A percentile compares a stretch with the other conserved stretches of the same genome.
These are phyloP conservation scores for Sporothrix mexicana DNA, from an alignment of 2,329 filamentous ascomycete genomes.

Conservation along the genomic window DNA sequence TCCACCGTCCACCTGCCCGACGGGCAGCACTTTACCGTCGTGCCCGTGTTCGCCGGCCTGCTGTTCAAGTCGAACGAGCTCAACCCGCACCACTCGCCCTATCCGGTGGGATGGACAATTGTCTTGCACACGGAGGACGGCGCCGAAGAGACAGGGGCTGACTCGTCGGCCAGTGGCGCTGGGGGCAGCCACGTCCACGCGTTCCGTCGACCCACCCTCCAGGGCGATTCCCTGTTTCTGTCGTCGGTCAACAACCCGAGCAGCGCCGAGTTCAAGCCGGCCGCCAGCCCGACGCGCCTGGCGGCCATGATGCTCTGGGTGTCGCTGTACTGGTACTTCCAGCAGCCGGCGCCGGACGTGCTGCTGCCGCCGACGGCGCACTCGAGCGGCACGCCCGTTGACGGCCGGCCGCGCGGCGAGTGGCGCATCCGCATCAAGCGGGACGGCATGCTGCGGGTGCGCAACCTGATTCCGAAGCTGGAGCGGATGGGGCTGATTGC, in stretches of 20 bases:
- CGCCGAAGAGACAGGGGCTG: not conserved
- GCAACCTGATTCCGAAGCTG: slow-evolving; percentile 84
- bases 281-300: slow-evolving; percentile 81
- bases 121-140: slow-evolving; percentile 74
- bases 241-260: slow-evolving; percentile 88
- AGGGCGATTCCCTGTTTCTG: slow-evolving; percentile 84
- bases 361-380: slow-evolving; percentile 61
- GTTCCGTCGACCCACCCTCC: slow-evolving; percentile 77
- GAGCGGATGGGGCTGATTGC: slow-evolving; percentile 90
- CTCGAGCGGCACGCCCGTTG: slow-evolving; percentile 68
- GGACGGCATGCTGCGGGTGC: slow-evolving; percentile 85
- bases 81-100: slow-evolving; percentile 69
- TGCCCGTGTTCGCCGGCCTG: slow-evolving; percentile 87
- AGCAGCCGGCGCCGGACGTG: slow-evolving; percentile 75
- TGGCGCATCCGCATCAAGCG: slow-evolving; percentile 85
- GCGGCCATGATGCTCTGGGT: slow-evolving; percentile 98
- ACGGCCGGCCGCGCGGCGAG: slow-evolving; percentile 78
- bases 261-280: slow-evolving; percentile 77
- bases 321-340: slow-evolving; percentile 96
- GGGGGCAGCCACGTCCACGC: slow-evolving; percentile 62
- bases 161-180: slow-evolving; percentile 24
- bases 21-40: slow-evolving; percentile 80
- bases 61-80: slow-evolving; percentile 86
- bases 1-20: slow-evolving; percentile 76
- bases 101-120: slow-evolving; percentile 88